These are phyloP conservation scores for Parascedosporium putredinis DNA, from an alignment of 2,329 filamentous ascomycete species.

Conservation along the genomic window DNA sequence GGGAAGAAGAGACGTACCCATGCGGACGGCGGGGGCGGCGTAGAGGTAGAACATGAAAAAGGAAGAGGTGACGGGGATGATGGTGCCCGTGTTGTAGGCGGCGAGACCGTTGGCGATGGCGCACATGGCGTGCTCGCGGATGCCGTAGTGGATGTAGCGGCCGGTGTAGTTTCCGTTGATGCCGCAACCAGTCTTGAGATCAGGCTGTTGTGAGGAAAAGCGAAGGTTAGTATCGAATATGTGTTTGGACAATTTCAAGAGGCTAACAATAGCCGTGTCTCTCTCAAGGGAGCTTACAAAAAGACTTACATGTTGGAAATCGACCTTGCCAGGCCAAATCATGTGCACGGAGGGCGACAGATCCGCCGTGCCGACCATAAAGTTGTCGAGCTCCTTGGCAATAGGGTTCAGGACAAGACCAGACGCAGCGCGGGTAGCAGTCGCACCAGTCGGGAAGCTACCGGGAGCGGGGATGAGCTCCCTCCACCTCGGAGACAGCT, in stretches of 20 bases:
- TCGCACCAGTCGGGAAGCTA: constrained; percentile 32
- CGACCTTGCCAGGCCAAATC: constrained; percentile 41
- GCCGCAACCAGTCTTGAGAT: constrained; percentile 23
- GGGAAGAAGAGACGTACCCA: constrained; percentile 14
- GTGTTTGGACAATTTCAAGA: no score
- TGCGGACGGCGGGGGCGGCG: constrained; percentile 10
- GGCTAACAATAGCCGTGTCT: background rate
- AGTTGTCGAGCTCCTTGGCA: constrained; percentile 31
- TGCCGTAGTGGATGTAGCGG: constrained; percentile 49
- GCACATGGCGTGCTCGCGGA: constrained; percentile 53
- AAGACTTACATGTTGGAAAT: constrained; percentile 32
- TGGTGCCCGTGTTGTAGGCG: constrained; percentile 42
- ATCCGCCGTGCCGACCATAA: constrained; percentile 45
- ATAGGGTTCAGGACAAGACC: constrained; percentile 40
- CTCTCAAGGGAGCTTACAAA: background rate
- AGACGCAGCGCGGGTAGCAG: constrained; percentile 38
- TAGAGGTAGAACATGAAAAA: constrained; percentile 56
- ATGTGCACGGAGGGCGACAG: constrained; percentile 43
- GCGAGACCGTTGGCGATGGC: constrained; percentile 48
- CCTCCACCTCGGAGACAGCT: constrained; percentile 35
- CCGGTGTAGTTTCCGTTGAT: constrained; percentile 41
- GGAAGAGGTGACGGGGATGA: constrained; percentile 45
- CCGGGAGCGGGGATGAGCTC: constrained; percentile 31
- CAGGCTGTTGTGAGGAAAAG: constrained; percentile 18
- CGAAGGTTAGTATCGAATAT: constrained; percentile 2